A percentile compares a stretch with the other conserved stretches of the same genome.
Evolutionary conservation across 352 stramenopile species (phyloP).

Genomic region (Phytophthora meadii): DNA sequence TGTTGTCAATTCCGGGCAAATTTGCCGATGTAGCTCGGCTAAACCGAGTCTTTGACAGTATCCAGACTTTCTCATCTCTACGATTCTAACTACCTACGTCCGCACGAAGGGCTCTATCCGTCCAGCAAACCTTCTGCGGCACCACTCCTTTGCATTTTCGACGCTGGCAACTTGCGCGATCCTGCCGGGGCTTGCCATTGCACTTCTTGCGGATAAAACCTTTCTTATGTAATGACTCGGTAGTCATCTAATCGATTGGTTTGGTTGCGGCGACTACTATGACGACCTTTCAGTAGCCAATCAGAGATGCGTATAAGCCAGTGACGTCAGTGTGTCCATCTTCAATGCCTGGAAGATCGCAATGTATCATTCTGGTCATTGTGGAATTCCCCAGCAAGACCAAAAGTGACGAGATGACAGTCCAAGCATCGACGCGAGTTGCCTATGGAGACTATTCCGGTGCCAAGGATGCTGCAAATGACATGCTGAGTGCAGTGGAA

Average conservation of each 20-base stretch:
- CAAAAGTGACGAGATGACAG: conserved; percentile 9
- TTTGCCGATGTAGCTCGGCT: too few relatives aligned
- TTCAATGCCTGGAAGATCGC: conserved; percentile 10
- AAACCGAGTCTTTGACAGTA: too few relatives aligned
- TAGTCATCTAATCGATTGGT: conserved; percentile 21
- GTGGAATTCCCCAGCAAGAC: conserved; percentile 19
- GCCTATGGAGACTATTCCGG: conserved; percentile 12
- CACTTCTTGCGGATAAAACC: too few relatives aligned
- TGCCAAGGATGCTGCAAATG: conserved; percentile 21
- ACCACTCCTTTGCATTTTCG: too few relatives aligned
- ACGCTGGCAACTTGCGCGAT: too few relatives aligned
- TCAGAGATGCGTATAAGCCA: conserved; percentile 4
- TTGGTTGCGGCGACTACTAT: conserved; percentile 20
- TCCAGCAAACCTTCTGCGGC: too few relatives aligned
- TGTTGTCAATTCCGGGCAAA: too few relatives aligned
- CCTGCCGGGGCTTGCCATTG: too few relatives aligned
- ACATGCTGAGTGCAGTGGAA: conserved; percentile 21
- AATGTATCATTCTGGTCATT: conserved; percentile 10
- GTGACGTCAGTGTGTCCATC: conserved; percentile 21
- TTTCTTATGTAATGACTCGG: too few relatives aligned
- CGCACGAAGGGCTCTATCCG: too few relatives aligned
- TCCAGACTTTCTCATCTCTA: too few relatives aligned
- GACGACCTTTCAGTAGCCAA: conserved; percentile 23
- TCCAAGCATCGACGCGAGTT: conserved; percentile 16
- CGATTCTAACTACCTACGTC: too few relatives aligned